Base-by-base conservation (phyloP, 2,329 filamentous ascomycete species). In the Neurospora sp. region DNA sequence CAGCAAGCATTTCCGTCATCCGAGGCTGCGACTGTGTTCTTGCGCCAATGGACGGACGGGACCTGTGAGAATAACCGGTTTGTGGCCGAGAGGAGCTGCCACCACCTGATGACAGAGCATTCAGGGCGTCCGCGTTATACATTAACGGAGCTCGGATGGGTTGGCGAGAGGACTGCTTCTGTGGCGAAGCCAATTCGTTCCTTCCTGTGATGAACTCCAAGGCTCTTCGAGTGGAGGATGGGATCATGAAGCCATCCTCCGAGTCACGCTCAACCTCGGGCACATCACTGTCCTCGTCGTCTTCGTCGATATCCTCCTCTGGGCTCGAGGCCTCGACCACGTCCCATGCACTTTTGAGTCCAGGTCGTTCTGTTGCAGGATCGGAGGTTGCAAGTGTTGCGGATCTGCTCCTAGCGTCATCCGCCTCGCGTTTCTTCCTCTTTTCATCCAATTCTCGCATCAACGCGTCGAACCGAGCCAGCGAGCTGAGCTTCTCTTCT, bases 401-500 rank as follows among this genome's bases (percentile, higher is more conserved):
- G 39, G 69, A 28, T 68, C 78, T 75, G 28, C 75, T 73, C 10
- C 73, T 72, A 33, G 72, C 70, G 67, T 76, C 76, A 28, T 77
- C 75, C 8, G 80, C 78, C 57, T 82, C 79, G 37, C 79, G 79
- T 67, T 80, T 80, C 73, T 80, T 80, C 69, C 82, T 79, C 68
- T 82, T 84, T 70, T 84, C 82, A 46, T 90, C 88, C 23, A 81
- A 81, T 73, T 89, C 86, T 28, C 83, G 81, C 88, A 91, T 90
- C 62, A 91, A 77, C 3, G 88, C 88, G 68, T 90, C 88, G 69
- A 90, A 91, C 28, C 87, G 83, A 10, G 88, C 88, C 39, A 90
- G 81, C 0, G 88, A 90, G 73, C 85, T 90, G 17, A 90, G 79
- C 70, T 89, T 88, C 73, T 89, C 87, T 71, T 89, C 87, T 4